phyloP scores from a whole-genome alignment of 2,329 filamentous ascomycete genomes.

The Aspergillus aculeatus region DNA sequence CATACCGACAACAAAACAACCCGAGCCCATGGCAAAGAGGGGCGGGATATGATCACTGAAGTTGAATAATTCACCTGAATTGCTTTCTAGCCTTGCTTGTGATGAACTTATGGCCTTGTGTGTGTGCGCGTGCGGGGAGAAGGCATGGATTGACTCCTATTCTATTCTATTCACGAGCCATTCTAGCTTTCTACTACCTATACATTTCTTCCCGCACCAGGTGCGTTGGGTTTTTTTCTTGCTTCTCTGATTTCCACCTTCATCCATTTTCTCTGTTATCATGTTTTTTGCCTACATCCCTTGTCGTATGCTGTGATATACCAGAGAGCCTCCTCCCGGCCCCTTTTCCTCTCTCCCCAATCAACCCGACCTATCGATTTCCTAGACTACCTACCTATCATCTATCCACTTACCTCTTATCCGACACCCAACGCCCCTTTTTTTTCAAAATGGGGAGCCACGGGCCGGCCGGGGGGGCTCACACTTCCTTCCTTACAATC shows the following conservation, averaged over 20 bases:
- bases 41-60: constrained; percentile 61
- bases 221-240: constrained; percentile 5
- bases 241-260: constrained; percentile 9
- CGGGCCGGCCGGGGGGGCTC: too few relatives aligned
- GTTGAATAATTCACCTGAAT: constrained; percentile 13
- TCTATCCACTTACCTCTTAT: constrained; percentile 7
- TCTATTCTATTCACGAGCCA: constrained; percentile 19
- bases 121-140: constrained; percentile 5
- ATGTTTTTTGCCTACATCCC: constrained; percentile 13
- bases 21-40: constrained; percentile 65
- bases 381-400: neutral
- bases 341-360: constrained; percentile 2
- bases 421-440: constrained; percentile 18
- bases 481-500: too few relatives aligned
- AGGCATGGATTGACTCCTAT: constrained; percentile 27
- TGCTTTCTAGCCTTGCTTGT: constrained; percentile 31
- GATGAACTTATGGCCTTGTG: constrained; percentile 42
- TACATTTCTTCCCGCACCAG: constrained; percentile 15
- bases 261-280: constrained; percentile 10
- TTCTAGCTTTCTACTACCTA: constrained; percentile 22
- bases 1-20: constrained; percentile 52
- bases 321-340: constrained; percentile 17
- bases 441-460: constrained; percentile 2
- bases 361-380: neutral
- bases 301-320: constrained; percentile 26